Evolutionary conservation across 768 basidiomycete genomes (phyloP).

Genomic region (Kwoniella dejecticola): DNA sequence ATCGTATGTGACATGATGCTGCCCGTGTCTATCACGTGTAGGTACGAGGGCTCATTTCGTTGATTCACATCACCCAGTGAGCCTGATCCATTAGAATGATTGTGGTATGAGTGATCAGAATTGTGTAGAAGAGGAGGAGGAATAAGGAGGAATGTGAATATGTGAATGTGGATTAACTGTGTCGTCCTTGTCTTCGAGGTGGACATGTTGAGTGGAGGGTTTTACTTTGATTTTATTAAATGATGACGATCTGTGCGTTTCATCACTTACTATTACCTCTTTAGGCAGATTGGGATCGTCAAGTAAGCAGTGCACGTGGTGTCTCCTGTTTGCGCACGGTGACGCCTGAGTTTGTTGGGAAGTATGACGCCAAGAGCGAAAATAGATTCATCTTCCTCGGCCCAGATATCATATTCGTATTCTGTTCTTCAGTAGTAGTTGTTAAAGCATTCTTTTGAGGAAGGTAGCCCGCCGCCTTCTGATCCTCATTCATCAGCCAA

Average conservation of each 20-base stretch:
- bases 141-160: neutral
- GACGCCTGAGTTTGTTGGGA: too few relatives aligned
- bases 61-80: too few relatives aligned
- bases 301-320: constrained; percentile 6
- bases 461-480: too few relatives aligned
- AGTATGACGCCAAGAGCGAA: constrained; percentile 3
- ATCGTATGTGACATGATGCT: constrained; percentile 10
- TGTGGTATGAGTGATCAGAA: neutral
- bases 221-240: neutral
- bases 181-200: neutral
- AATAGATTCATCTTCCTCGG: neutral
- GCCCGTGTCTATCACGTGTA: too few relatives aligned
- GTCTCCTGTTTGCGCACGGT: neutral
- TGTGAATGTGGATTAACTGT: neutral
- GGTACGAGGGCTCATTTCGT: too few relatives aligned
- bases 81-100: too few relatives aligned
- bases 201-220: constrained; percentile 11
- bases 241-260: neutral
- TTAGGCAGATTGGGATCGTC: neutral
- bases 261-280: too few relatives aligned
- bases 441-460: too few relatives aligned
- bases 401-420: too few relatives aligned
- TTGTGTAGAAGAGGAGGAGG: neutral
- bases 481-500: neutral
- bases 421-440: too few relatives aligned